Base-by-base conservation (phyloP, 345 rosid species). In the Boechera divaricarpa region DNA sequence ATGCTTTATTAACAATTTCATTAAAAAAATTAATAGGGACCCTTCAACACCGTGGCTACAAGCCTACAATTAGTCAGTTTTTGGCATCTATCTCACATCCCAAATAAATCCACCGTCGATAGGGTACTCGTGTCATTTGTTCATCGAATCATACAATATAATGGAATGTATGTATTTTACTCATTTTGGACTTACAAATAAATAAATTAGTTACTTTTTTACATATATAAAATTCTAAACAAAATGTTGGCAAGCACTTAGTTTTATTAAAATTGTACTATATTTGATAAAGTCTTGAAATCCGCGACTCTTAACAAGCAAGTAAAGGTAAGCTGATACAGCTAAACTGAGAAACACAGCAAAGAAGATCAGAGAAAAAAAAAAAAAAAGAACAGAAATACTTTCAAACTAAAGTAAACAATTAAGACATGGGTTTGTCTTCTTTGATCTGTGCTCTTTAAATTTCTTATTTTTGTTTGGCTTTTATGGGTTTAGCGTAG, bases 251-350 rank as follows among this genome's bases (percentile, higher is more conserved):
- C 15, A n/a, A 42, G 47, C 60, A 13, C 16, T 47, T 33, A 42
- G 0, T 39, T 39, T 39, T 39, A 39, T 9, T 39, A 31, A 21
- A 21, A 21, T 21, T 21, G 24, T 26, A 26, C n/a, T 53, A 10
- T 26, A 73, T 52, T 13, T 36, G 10, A 63, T 62, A 38, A 49
- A 10, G 7, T 63, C 3, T n/a, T 49, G 16, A 73, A 28, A 41
- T 63, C 70, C 62, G 77, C 26, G 33, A 32, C 41, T 62, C 41
- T 49, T 62, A 8, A 52, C 15, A 62, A 35, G 8, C 4, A 62
- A 36, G 51, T 33, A 47, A 60, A 48, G 36, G 48, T 45, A 12
- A 72, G 21, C 26, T 47, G 12, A 45, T 33, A 48, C 11, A 12
- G 0, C 15, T 12, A 42, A 42, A 42, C 47, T 42, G 15, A 11